A percentile compares a stretch with the other conserved stretches of the same genome.
phyloP scores from a whole-genome alignment of 2,329 filamentous ascomycete species.

The Nemania diffusa region DNA sequence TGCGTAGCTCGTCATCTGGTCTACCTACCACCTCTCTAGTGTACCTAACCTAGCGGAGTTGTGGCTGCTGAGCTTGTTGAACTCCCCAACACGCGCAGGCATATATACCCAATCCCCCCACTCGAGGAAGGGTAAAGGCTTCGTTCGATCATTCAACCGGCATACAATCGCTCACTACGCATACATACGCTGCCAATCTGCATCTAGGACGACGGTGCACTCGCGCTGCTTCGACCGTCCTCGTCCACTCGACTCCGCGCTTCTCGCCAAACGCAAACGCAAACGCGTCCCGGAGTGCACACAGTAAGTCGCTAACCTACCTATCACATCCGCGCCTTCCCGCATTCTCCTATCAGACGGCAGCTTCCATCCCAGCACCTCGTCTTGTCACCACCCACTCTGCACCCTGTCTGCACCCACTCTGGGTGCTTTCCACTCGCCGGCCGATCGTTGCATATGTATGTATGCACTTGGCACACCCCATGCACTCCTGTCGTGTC shows the following conservation, averaged over 20 bases:
- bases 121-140: constrained; percentile 5
- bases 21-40: not conserved
- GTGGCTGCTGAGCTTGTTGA: constrained; percentile 15
- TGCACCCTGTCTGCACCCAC: not conserved
- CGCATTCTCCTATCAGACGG: constrained; percentile 41
- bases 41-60: not conserved
- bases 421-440: constrained; percentile 38
- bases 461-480: constrained; percentile 43
- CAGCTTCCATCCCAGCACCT: constrained; percentile 39
- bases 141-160: constrained; percentile 20
- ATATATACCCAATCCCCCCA: constrained; percentile 32
- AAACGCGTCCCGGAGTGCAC: constrained; percentile 40
- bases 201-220: constrained; percentile 14
- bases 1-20: not conserved
- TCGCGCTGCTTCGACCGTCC: constrained; percentile 40
- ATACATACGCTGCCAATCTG: not conserved
- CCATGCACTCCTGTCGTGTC: constrained; percentile 49
- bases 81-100: constrained; percentile 14
- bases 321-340: not conserved
- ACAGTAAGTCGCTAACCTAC: constrained; percentile 34
- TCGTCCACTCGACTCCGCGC: constrained; percentile 45
- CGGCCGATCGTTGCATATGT: constrained; percentile 53
- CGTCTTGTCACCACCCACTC: constrained; percentile 16
- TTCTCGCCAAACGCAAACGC: constrained; percentile 34
- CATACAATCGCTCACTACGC: constrained; percentile 16